Evolutionary conservation across 2,329 filamentous ascomycete species (phyloP).

Genomic region (Fusarium concolor): DNA sequence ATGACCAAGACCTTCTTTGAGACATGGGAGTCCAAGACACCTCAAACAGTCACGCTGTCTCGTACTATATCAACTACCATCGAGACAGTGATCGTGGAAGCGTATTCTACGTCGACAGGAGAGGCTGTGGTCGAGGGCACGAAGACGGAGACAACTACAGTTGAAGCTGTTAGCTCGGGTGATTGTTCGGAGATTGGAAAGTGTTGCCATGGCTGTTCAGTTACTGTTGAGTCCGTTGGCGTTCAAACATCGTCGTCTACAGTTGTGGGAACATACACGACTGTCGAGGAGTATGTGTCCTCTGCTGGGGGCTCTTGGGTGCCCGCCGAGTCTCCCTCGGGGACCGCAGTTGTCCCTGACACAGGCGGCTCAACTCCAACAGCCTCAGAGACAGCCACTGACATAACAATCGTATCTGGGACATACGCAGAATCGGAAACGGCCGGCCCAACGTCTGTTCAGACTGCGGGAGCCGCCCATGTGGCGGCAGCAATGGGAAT

Average conservation of each 20-base stretch:
- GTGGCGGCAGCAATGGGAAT: conserved; percentile 40
- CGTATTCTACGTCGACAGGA: conserved; percentile 45
- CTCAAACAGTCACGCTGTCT: conserved; percentile 30
- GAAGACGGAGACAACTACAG: conserved; percentile 37
- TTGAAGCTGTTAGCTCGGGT: conserved; percentile 35
- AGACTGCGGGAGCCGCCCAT: conserved; percentile 39
- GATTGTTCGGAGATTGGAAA: conserved; percentile 29
- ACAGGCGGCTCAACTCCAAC: conserved; percentile 10
- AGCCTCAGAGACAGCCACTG: conserved; percentile 5
- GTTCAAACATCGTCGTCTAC: conserved; percentile 8
- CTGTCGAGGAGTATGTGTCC: conserved; percentile 25
- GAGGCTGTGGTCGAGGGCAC: conserved; percentile 35
- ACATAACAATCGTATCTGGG: not conserved
- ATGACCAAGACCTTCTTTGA: conserved; percentile 43
- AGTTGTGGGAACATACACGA: conserved; percentile 15
- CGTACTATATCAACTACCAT: conserved; percentile 40
- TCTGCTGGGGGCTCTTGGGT: conserved; percentile 27
- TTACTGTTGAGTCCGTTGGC: not conserved
- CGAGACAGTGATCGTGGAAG: conserved; percentile 40
- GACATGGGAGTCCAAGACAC: conserved; percentile 40
- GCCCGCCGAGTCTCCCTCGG: conserved; percentile 10
- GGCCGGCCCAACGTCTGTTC: conserved; percentile 28
- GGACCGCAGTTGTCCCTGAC: not conserved
- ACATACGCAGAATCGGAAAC: conserved; percentile 21
- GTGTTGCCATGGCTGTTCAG: conserved; percentile 38